Evolutionary conservation across 768 basidiomycete species (phyloP).

Genomic region (Suillus hirtellus): DNA sequence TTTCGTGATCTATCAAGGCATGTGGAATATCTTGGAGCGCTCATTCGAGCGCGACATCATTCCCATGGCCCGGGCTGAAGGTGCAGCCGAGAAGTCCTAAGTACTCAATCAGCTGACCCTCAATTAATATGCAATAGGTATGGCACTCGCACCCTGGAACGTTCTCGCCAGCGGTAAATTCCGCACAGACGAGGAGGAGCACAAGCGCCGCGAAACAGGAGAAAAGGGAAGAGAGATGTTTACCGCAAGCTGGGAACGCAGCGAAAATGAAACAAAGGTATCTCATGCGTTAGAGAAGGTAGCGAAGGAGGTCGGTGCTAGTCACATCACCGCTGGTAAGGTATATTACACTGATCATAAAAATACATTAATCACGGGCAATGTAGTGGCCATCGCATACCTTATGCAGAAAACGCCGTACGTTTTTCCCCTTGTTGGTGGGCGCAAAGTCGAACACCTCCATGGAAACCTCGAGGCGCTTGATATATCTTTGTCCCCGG

Average conservation of each 20-base stretch:
- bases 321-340: slow-evolving; percentile 40
- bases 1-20: slow-evolving; percentile 47
- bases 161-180: slow-evolving; percentile 38
- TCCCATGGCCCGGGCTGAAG: slow-evolving; percentile 32
- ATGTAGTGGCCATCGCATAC: slow-evolving; percentile 38
- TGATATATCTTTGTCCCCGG: slow-evolving; percentile 30
- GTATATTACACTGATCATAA: neutral
- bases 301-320: slow-evolving; percentile 48
- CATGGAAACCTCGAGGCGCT: slow-evolving; percentile 38
- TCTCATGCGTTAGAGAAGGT: slow-evolving; percentile 50
- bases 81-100: slow-evolving; percentile 11
- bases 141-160: slow-evolving; percentile 40
- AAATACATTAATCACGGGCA: neutral
- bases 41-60: slow-evolving; percentile 48
- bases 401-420: slow-evolving; percentile 42
- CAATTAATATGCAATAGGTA: slow-evolving; percentile 14
- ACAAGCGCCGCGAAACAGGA: slow-evolving; percentile 25
- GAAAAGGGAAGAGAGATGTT: slow-evolving; percentile 28
- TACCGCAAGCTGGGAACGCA: slow-evolving; percentile 45
- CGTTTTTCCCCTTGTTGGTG: slow-evolving; percentile 38
- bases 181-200: slow-evolving; percentile 33
- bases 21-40: slow-evolving; percentile 34
- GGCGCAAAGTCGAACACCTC: slow-evolving; percentile 40
- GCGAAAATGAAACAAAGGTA: slow-evolving; percentile 42
- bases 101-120: neutral